Conservation (phyloP, 106 monocot genomes). For the Dioscorea zingiberensis region DNA sequence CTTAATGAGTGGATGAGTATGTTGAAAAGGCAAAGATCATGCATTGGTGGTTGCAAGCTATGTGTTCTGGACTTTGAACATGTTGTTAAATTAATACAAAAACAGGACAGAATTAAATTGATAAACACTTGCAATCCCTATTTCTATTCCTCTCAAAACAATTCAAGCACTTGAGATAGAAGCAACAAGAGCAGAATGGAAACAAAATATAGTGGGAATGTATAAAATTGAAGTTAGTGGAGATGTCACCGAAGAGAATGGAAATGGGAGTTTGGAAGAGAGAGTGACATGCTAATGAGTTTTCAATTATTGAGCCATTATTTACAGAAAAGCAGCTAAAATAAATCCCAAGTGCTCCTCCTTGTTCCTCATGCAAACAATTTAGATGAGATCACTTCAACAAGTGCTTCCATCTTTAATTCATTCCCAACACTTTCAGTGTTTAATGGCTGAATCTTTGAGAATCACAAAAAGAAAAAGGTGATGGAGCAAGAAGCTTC, state of each 20-base stretch:
- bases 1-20: conserved; percentile 27
- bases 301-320: conserved; percentile 37
- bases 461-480: neutral
- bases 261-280: conserved; percentile 3
- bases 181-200: too few relatives aligned
- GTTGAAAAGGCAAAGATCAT: conserved; percentile 18
- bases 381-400: conserved; percentile 6
- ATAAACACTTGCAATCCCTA: too few relatives aligned
- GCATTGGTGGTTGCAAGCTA: neutral
- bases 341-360: conserved; percentile 1
- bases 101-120: too few relatives aligned
- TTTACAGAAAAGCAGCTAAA: neutral
- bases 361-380: too few relatives aligned
- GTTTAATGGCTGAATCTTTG: neutral
- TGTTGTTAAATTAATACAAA: neutral
- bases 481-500: neutral
- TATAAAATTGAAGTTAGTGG: conserved; percentile 26
- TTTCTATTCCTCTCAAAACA: too few relatives aligned
- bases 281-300: conserved; percentile 5
- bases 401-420: too few relatives aligned
- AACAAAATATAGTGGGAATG: conserved; percentile 4
- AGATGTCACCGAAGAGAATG: conserved; percentile 21
- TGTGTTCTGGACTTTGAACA: neutral
- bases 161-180: too few relatives aligned
- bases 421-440: too few relatives aligned